A percentile compares a stretch with the other conserved stretches of the same genome.
Evolutionary conservation across 352 stramenopile genomes (phyloP).

Genomic region (Thalassiosira gravida): DNA sequence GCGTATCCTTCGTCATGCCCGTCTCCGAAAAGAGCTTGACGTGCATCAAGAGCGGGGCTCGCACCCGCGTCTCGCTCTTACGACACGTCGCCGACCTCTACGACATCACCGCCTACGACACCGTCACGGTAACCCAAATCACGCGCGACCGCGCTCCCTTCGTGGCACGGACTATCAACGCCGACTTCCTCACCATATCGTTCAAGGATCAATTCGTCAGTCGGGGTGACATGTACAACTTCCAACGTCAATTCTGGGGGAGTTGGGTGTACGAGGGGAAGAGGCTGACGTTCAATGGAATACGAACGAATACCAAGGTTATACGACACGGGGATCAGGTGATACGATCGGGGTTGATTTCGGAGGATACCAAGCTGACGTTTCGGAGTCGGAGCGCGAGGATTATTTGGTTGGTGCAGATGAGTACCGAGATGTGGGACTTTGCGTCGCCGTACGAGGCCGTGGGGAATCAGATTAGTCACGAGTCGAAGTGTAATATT

Average conservation of each 20-base stretch:
- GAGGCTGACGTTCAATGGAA: slow-evolving; percentile 55
- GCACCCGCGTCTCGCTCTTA: slow-evolving; percentile 82
- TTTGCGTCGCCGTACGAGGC: slow-evolving; percentile 75
- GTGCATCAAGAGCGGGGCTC: slow-evolving; percentile 75
- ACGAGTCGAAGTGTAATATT: slow-evolving; percentile 74
- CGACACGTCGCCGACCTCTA: slow-evolving; percentile 81
- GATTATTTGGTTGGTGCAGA: slow-evolving; percentile 97
- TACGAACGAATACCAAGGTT: slow-evolving; percentile 77
- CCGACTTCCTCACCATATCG: slow-evolving; percentile 75
- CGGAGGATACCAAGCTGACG: slow-evolving; percentile 94
- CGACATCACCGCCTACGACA: slow-evolving; percentile 80
- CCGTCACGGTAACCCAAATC: slow-evolving; percentile 81
- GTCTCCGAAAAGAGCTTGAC: slow-evolving; percentile 78
- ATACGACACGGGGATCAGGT: slow-evolving; percentile 87
- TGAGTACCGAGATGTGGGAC: slow-evolving; percentile 88
- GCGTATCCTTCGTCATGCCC: slow-evolving; percentile 78
- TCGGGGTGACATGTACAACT: slow-evolving; percentile 73
- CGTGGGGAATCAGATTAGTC: slow-evolving; percentile 43
- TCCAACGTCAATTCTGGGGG: slow-evolving; percentile 73
- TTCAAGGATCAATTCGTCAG: slow-evolving; percentile 87
- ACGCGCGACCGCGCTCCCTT: slow-evolving; percentile 53
- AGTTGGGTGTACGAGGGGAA: slow-evolving; percentile 84
- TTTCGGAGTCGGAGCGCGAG: slow-evolving; percentile 92
- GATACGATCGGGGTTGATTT: slow-evolving; percentile 91
- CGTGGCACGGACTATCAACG: slow-evolving; percentile 67